phyloP scores from a whole-genome alignment of 805 yeast genomes.

The Yarrowia sp. region DNA sequence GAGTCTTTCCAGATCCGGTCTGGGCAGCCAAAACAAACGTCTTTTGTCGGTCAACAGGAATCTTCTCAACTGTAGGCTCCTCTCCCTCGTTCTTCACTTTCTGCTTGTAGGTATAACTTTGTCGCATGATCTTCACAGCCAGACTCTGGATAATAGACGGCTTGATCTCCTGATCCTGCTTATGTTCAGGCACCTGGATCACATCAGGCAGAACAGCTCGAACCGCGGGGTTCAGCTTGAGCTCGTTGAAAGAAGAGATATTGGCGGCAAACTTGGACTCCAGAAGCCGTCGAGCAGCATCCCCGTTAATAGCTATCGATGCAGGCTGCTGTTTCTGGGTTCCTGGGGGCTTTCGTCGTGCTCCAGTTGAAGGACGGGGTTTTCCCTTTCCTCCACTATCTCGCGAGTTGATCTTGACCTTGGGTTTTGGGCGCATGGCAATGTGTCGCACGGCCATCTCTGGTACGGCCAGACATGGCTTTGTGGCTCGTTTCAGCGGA shows the following conservation, averaged over 20 bases:
- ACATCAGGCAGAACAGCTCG: slow-evolving; percentile 45
- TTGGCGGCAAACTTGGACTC: slow-evolving; percentile 37
- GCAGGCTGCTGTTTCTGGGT: slow-evolving; percentile 25
- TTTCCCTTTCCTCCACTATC: slow-evolving; percentile 5
- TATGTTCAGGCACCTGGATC: slow-evolving; percentile 51
- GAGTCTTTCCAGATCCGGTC: slow-evolving; percentile 95
- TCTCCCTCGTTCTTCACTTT: slow-evolving; percentile 30
- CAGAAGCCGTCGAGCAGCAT: slow-evolving; percentile 5
- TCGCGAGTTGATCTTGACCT: slow-evolving; percentile 18
- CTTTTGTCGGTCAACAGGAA: slow-evolving; percentile 42
- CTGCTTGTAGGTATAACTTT: slow-evolving; percentile 35
- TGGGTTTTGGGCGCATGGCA: slow-evolving; percentile 26
- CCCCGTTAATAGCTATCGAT: slow-evolving; percentile 18
- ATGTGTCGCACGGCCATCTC: slow-evolving; percentile 16
- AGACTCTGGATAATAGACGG: slow-evolving; percentile 86
- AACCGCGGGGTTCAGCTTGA: slow-evolving; percentile 65
- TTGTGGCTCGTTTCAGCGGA: slow-evolving; percentile 3
- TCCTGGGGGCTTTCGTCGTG: slow-evolving; percentile 9
- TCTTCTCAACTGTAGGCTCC: slow-evolving; percentile 28
- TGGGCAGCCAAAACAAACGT: slow-evolving; percentile 89
- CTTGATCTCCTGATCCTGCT: slow-evolving; percentile 34
- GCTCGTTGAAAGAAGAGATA: slow-evolving; percentile 61
- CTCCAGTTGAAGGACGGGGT: slow-evolving; percentile 20
- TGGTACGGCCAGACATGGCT: neutral
- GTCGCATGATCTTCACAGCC: slow-evolving; percentile 57